A percentile compares a stretch with the other conserved stretches of the same genome.
Evolutionary conservation across 495 filamentous ascomycete genomes (phyloP).

Genomic region (Tuber brumale): DNA sequence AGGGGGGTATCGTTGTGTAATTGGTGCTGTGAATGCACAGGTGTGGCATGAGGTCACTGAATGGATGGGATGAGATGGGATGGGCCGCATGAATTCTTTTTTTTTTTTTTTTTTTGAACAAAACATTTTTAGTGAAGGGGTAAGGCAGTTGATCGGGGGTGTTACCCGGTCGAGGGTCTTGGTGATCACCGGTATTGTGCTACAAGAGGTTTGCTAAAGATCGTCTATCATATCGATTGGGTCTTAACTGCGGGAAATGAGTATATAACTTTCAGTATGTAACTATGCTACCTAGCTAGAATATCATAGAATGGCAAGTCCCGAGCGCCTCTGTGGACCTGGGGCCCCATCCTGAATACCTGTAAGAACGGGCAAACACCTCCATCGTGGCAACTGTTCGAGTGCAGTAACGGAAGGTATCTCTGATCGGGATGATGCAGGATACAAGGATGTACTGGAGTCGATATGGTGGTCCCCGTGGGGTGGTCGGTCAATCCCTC

Average conservation of each 20-base stretch:
- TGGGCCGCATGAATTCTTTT: background rate
- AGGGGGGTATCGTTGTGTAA: background rate
- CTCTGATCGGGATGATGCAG: background rate
- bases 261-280: background rate
- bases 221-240: background rate
- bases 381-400: background rate
- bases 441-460: background rate
- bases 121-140: background rate
- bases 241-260: background rate
- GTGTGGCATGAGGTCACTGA: background rate
- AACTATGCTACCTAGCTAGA: background rate
- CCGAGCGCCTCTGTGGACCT: background rate
- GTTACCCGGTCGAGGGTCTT: background rate
- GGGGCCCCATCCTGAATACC: background rate
- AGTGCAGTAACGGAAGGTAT: background rate
- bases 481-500: background rate
- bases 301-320: background rate
- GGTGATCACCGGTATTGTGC: background rate
- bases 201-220: background rate
- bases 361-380: background rate
- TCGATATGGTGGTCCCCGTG: background rate
- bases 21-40: background rate
- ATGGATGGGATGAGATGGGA: background rate
- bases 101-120: background rate
- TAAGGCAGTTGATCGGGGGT: background rate